Evolutionary conservation across 2,329 filamentous ascomycete genomes (phyloP).

Genomic region (Scedosporium boydii): DNA sequence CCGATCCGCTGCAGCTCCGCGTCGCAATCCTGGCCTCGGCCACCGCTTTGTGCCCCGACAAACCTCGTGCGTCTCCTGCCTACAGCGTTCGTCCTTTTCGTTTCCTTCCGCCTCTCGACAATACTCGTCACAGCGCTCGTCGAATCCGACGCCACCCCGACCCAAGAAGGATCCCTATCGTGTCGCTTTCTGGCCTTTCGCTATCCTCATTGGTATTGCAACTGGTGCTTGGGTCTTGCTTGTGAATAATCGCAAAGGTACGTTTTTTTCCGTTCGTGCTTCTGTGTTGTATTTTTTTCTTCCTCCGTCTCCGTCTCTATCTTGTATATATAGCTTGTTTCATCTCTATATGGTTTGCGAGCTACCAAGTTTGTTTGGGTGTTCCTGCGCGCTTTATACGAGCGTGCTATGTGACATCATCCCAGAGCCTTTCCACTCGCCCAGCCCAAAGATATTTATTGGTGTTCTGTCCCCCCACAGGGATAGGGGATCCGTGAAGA

Average conservation of each 20-base stretch:
- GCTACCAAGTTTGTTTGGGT: neutral
- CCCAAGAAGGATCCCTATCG: slow-evolving; percentile 6
- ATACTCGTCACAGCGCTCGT: slow-evolving; percentile 3
- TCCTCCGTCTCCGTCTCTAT: neutral
- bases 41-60: neutral
- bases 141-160: neutral
- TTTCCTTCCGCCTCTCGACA: neutral
- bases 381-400: neutral
- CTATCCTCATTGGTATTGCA: slow-evolving; percentile 37
- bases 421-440: neutral
- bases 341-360: neutral
- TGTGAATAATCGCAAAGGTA: slow-evolving; percentile 40
- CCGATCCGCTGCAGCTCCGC: slow-evolving; percentile 1
- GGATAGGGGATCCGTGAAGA: neutral
- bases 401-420: neutral
- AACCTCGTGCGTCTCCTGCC: neutral
- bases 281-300: neutral
- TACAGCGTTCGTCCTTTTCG: neutral
- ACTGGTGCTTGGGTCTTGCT: slow-evolving; percentile 40
- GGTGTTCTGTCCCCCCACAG: neutral
- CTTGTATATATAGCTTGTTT: neutral
- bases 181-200: slow-evolving; percentile 43
- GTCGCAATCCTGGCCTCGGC: neutral
- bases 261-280: slow-evolving; percentile 7
- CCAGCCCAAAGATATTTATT: neutral